phyloP scores from a whole-genome alignment of 2,329 filamentous ascomycete genomes.

The Leptographium flavum region DNA sequence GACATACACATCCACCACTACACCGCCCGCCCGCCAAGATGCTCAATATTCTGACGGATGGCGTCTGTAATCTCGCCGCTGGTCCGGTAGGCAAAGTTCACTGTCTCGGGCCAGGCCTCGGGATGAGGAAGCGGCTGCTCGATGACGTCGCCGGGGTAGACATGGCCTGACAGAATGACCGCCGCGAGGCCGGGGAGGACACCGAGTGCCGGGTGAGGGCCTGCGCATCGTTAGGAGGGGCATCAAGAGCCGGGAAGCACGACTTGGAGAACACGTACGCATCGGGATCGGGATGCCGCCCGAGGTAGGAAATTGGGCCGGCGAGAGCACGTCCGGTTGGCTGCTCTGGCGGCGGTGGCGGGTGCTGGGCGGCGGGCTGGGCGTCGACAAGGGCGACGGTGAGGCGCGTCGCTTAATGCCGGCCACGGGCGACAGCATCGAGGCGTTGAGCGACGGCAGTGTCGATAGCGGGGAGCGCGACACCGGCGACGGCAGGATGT shows the following conservation, averaged over 20 bases:
- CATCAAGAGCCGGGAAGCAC: neutral
- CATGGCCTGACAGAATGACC: constrained; percentile 38
- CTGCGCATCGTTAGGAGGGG: constrained; percentile 17
- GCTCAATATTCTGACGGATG: constrained; percentile 36
- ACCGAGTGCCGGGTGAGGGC: constrained; percentile 31
- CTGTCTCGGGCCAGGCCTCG: constrained; percentile 38
- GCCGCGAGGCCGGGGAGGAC: constrained; percentile 39
- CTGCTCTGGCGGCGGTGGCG: neutral
- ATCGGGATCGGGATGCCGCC: constrained; percentile 25
- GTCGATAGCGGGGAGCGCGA: constrained; percentile 5
- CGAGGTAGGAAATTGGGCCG: constrained; percentile 1
- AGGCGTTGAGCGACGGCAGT: constrained; percentile 8
- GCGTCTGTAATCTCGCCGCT: constrained; percentile 28
- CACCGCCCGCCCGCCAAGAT: constrained; percentile 33
- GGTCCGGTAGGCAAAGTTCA: constrained; percentile 41
- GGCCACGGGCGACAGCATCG: neutral
- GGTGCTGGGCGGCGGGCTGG: constrained; percentile 2
- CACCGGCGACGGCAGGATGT: constrained; percentile 6
- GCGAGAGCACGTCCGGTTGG: neutral
- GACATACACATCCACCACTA: neutral
- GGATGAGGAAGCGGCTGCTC: constrained; percentile 45
- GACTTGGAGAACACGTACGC: constrained; percentile 26
- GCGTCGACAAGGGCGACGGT: neutral
- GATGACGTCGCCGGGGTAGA: constrained; percentile 36
- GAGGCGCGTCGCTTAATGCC: constrained; percentile 6